Base-by-base conservation (phyloP, 2,329 filamentous ascomycete genomes). In the Lasiodiplodia sp. region DNA sequence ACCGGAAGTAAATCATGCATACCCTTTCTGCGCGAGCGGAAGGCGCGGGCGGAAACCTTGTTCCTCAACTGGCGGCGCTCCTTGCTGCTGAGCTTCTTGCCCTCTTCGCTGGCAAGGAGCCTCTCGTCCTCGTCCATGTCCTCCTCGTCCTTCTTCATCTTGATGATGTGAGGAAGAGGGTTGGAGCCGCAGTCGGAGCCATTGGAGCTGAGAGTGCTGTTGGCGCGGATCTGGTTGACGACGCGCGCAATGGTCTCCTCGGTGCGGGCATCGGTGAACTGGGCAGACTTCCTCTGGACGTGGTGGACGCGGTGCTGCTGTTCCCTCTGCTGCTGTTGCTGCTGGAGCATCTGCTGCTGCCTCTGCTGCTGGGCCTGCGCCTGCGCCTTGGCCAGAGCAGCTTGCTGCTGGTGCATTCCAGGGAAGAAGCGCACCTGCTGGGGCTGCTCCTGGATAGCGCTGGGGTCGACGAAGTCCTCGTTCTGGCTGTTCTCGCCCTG, bases 71-170 rank as follows among this genome's bases (percentile, higher is more conserved):
- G 96, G 73, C 96, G 91, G 70, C 96, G 91, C 82, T 98, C 94
- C 84, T 98, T 98, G 85, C 93, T 97, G 82, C 91, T 96, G n/a
- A 99, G 87, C 85, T 97, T 97, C 90, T 99, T 99, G 75, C 95
- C 96, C 82, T 97, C 95, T 76, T 99, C 96, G 70, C 94, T 97
- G n/a, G 93, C 93, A 58, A 97, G 86, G 11, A 97, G 86, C 73
- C 93, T 88, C 85, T 98, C 96, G 75, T 98, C 96, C 80, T 97
- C 95, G 74, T 99, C 96, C 95, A 99, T 98, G 66, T 98, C 95
- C 71, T 97, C 94, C 75, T 98, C 94, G 55, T 97, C 94, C 86
- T 98, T 98, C 86, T 91, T 94, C 71, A 88, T 82, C 71, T 90
- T 91, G 62, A 91, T 85, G 73, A 93, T 87, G 77, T 93, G 91